Evolutionary conservation across 2,329 filamentous ascomycete species (phyloP).

Genomic region (Fusarium nisikadoi): DNA sequence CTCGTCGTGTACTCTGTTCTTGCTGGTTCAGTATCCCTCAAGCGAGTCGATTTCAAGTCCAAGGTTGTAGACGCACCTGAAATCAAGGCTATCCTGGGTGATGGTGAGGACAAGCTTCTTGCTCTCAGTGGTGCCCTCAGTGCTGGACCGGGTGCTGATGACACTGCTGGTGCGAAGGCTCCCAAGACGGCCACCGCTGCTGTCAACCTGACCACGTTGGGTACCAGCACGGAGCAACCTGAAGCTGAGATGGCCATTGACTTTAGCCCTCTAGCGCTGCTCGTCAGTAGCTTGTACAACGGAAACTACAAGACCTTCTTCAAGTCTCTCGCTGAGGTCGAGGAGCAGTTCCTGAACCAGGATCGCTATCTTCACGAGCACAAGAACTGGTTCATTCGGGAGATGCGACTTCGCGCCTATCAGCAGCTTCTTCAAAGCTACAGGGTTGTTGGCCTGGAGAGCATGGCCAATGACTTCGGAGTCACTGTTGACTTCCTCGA

Average conservation of each 20-base stretch:
- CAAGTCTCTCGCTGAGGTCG: constrained; percentile 85
- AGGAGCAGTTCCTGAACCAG: constrained; percentile 92
- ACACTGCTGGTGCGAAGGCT: constrained; percentile 73
- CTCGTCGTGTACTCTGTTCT: constrained; percentile 96
- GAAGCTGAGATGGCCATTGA: constrained; percentile 86
- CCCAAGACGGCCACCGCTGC: constrained; percentile 68
- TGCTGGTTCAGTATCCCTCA: constrained; percentile 91
- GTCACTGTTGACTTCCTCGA: constrained; percentile 97
- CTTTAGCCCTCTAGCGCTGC: constrained; percentile 85
- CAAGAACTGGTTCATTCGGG: constrained; percentile 95
- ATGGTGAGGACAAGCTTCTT: constrained; percentile 86
- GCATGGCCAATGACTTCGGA: constrained; percentile 97
- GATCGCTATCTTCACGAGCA: constrained; percentile 97
- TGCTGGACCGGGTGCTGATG: constrained; percentile 82
- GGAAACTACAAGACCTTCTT: constrained; percentile 97
- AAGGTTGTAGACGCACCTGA: constrained; percentile 99
- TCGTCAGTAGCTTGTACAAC: constrained; percentile 91
- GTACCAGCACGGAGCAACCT: constrained; percentile 74
- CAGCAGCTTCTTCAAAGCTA: constrained; percentile 98
- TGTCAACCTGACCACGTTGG: constrained; percentile 89
- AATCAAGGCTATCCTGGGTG: constrained; percentile 95
- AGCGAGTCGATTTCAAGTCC: constrained; percentile 98
- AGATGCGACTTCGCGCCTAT: constrained; percentile 97
- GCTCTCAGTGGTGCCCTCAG: constrained; percentile 84
- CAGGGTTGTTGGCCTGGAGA: constrained; percentile 93